Conservation (phyloP, 805 yeast genomes). For the Yarrowia sp. region DNA sequence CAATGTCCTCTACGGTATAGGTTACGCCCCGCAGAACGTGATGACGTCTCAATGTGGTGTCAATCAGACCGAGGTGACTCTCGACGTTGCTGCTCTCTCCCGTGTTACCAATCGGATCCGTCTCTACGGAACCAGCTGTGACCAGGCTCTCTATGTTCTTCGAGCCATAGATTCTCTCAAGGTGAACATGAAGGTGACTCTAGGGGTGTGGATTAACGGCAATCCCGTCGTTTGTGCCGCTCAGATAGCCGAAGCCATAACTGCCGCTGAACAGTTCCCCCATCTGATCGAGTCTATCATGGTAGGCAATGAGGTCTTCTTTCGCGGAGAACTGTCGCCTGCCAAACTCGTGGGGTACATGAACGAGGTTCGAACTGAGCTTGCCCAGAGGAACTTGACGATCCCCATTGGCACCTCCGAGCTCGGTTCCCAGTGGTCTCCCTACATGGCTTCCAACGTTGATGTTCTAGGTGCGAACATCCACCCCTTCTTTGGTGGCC, state of each 20-base stretch:
- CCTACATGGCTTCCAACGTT: conserved; percentile 53
- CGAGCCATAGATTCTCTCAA: conserved; percentile 60
- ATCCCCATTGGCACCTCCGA: conserved; percentile 71
- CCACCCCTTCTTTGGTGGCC: conserved; percentile 74
- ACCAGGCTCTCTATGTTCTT: conserved; percentile 60
- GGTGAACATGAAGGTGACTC: conserved; percentile 61
- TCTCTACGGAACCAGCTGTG: conserved; percentile 67
- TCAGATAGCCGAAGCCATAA: conserved; percentile 52
- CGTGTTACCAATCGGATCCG: conserved; percentile 64
- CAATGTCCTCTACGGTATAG: conserved; percentile 60
- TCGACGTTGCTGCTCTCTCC: conserved; percentile 65
- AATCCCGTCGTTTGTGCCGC: conserved; percentile 17
- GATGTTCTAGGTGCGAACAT: conserved; percentile 69
- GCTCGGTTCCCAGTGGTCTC: conserved; percentile 57
- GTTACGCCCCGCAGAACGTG: conserved; percentile 64
- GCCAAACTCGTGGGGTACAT: conserved; percentile 55
- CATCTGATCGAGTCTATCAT: conserved; percentile 59
- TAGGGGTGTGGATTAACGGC: conserved; percentile 65
- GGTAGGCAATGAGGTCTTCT: conserved; percentile 70
- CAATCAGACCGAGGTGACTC: conserved; percentile 56
- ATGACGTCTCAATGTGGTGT: conserved; percentile 61
- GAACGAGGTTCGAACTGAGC: conserved; percentile 52
- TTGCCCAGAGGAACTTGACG: conserved; percentile 50
- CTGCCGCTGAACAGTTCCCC: conserved; percentile 57
- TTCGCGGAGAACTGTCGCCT: conserved; percentile 57